These are phyloP conservation scores for Cicer bijugum DNA, from an alignment of 306 rosid genomes.

Conservation along the genomic window DNA sequence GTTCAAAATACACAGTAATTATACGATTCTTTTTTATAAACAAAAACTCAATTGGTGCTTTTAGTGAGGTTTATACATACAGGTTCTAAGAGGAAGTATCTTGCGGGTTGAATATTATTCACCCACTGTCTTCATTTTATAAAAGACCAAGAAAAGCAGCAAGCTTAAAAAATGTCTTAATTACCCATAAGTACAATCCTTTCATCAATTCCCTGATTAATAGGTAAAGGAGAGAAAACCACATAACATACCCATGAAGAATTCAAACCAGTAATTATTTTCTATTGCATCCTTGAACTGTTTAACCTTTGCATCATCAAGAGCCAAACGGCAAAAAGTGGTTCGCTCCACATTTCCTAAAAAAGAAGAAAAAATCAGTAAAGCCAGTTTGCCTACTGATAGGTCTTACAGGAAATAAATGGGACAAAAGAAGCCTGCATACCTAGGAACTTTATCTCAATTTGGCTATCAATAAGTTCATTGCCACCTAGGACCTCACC, in stretches of 20 bases:
- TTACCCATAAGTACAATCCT: constrained; percentile 20
- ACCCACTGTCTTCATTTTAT: constrained; percentile 7
- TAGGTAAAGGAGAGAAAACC: constrained; percentile 28
- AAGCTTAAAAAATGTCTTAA: constrained; percentile 20
- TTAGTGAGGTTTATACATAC: background rate
- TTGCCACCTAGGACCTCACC: constrained; percentile 99
- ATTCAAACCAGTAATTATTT: constrained; percentile 93
- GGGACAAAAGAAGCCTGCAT: constrained; percentile 43
- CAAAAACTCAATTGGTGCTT: background rate
- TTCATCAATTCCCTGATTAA: constrained; percentile 18
- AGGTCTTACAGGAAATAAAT: constrained; percentile 33
- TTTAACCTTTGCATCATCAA: constrained; percentile 69
- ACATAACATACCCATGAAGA: constrained; percentile 87
- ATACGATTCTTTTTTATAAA: background rate
- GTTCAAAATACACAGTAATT: background rate
- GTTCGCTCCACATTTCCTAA: constrained; percentile 79
- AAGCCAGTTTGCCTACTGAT: constrained; percentile 31
- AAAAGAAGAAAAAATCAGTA: background rate
- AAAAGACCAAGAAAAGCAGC: constrained; percentile 19
- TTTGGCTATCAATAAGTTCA: constrained; percentile 89
- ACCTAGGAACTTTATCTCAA: constrained; percentile 79
- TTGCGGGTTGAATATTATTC: constrained; percentile 20
- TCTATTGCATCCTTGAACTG: constrained; percentile 95
- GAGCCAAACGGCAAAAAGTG: constrained; percentile 63
- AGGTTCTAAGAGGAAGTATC: background rate